Percentiles rank a stretch among this genome's conserved stretches.
These are phyloP conservation scores for Mycotypha africana DNA, from an alignment of 371 early-diverging fungal species.

Conservation along the genomic window DNA sequence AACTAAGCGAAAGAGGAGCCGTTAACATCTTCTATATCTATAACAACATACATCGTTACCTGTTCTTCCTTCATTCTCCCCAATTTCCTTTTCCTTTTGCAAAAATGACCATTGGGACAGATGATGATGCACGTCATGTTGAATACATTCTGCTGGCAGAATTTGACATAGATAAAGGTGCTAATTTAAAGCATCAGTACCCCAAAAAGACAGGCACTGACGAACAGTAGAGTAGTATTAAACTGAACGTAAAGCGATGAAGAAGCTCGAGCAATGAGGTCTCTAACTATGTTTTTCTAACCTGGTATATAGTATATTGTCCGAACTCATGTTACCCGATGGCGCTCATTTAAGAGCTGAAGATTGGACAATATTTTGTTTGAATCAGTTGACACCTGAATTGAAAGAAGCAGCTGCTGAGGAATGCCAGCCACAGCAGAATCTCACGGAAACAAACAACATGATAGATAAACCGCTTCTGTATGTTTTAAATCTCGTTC, in stretches of 20 bases:
- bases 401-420: no score
- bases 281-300: background rate
- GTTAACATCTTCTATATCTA: no score
- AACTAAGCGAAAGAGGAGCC: no score
- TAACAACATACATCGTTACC: no score
- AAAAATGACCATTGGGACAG: no score
- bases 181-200: conserved; percentile 79
- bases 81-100: no score
- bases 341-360: conserved; percentile 88
- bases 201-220: conserved; percentile 81
- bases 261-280: no score
- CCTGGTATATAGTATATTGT: conserved; percentile 58
- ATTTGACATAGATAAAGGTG: conserved; percentile 91
- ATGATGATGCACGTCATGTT: conserved; percentile 46
- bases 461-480: conserved; percentile 64
- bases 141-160: conserved; percentile 86
- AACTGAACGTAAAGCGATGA: no score
- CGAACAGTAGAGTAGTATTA: conserved; percentile 60
- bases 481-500: conserved; percentile 85
- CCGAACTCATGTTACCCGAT: conserved; percentile 95
- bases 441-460: conserved; percentile 20
- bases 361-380: conserved; percentile 93
- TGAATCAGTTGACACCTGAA: conserved; percentile 71
- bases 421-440: conserved; percentile 33
- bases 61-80: no score